phyloP scores from a whole-genome alignment of 1,284 basidiomycete genomes.

The Ganoderma resinaceum region DNA sequence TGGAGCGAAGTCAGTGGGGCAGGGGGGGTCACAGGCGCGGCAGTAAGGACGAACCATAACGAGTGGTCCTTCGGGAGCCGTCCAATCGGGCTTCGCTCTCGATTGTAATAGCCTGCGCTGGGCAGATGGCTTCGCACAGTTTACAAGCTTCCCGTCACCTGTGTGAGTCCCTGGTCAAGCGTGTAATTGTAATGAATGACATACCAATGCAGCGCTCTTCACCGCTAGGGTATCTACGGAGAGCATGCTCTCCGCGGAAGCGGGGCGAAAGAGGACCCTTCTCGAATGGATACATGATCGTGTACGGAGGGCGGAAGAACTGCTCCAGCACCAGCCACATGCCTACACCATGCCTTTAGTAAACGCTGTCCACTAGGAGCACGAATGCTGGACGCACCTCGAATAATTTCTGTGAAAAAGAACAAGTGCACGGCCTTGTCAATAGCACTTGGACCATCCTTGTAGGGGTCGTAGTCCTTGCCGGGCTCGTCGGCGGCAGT shows the following conservation, averaged over 20 bases:
- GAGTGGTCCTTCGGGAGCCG: conserved; percentile 95
- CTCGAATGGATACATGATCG: conserved; percentile 98
- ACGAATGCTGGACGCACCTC: conserved; percentile 65
- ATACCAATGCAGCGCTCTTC: conserved; percentile 98
- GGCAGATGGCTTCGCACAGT: conserved; percentile 99
- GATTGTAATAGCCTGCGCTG: conserved; percentile 99
- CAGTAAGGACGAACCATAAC: conserved; percentile 74
- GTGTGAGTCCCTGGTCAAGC: conserved; percentile 12
- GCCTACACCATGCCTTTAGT: conserved; percentile 56
- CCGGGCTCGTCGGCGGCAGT: conserved; percentile 52
- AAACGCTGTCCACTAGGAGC: conserved; percentile 12
- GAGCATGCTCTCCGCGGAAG: conserved; percentile 99
- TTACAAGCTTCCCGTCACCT: conserved; percentile 81
- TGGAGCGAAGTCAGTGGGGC: conserved; percentile 15
- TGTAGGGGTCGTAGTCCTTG: conserved; percentile 70
- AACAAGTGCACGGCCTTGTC: conserved; percentile 97
- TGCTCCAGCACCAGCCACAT: conserved; percentile 99
- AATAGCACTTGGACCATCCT: conserved; percentile 84
- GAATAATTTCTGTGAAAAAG: conserved; percentile 98
- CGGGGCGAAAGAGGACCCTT: conserved; percentile 98
- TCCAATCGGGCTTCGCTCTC: conserved; percentile 97
- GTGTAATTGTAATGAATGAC: conserved; percentile 33
- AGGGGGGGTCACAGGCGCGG: conserved; percentile 19
- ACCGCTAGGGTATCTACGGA: conserved; percentile 96
- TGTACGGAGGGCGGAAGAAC: conserved; percentile 97